Conservation (phyloP, 2,329 filamentous ascomycete species). For the Aspergillus hortae region DNA sequence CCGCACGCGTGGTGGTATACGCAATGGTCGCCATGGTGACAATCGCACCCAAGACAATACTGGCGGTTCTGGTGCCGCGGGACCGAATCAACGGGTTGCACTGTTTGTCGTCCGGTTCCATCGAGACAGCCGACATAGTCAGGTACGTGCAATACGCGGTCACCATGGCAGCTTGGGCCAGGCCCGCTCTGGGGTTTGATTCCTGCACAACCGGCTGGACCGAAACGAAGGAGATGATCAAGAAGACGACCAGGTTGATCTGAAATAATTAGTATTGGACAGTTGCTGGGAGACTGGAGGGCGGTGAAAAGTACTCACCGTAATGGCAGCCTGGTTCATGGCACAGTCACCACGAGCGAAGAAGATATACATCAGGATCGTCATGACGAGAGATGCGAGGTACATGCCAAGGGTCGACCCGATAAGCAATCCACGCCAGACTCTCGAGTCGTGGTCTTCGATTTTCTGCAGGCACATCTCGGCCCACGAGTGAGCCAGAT, state of each 20-base stretch:
- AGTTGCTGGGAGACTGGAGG: background rate
- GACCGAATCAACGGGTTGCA: constrained; percentile 90
- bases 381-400: constrained; percentile 84
- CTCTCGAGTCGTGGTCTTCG: constrained; percentile 76
- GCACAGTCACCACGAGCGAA: constrained; percentile 77
- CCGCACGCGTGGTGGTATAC: constrained; percentile 94
- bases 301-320: constrained; percentile 45
- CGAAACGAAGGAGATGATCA: constrained; percentile 77
- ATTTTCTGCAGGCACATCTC: constrained; percentile 95
- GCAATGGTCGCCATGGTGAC: constrained; percentile 96
- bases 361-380: constrained; percentile 94
- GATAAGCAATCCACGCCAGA: constrained; percentile 84
- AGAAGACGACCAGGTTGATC: constrained; percentile 81
- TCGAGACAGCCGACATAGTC: constrained; percentile 95
- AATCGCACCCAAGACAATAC: constrained; percentile 86
- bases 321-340: constrained; percentile 97
- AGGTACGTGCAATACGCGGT: constrained; percentile 98
- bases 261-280: constrained; percentile 17
- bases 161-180: constrained; percentile 97
- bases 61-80: constrained; percentile 82
- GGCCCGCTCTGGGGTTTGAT: constrained; percentile 84
- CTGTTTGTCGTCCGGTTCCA: constrained; percentile 92
- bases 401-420: constrained; percentile 95
- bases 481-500: constrained; percentile 94
- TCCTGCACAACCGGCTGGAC: constrained; percentile 89